Evolutionary conservation across 2,329 filamentous ascomycete genomes (phyloP).

Genomic region (Penicillium brasilianum): DNA sequence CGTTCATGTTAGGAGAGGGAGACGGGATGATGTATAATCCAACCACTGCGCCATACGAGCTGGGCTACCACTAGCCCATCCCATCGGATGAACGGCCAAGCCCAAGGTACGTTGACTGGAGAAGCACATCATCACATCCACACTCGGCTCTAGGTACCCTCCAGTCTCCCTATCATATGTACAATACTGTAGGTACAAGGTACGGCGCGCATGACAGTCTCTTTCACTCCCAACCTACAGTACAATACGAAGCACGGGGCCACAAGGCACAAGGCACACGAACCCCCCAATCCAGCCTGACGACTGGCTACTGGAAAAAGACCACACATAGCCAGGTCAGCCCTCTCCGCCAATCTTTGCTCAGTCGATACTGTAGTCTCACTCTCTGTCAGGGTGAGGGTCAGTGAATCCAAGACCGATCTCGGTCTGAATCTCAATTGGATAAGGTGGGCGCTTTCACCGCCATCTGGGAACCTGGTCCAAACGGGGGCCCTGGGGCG

Average conservation of each 20-base stretch:
- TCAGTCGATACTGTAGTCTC: background rate
- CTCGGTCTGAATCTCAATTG: constrained; percentile 26
- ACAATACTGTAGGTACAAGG: background rate
- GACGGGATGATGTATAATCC: background rate
- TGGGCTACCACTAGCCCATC: background rate
- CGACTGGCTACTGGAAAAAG: background rate
- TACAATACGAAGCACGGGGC: too few relatives aligned
- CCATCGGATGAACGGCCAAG: background rate
- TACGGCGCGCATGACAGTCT: background rate
- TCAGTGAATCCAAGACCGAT: background rate
- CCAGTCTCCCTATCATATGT: background rate
- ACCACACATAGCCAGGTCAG: too few relatives aligned
- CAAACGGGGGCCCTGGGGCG: background rate
- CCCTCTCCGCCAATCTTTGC: too few relatives aligned
- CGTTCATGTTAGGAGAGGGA: background rate
- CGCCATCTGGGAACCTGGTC: constrained; percentile 21
- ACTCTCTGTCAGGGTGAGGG: background rate
- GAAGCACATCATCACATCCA: background rate
- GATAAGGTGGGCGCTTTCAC: constrained; percentile 25
- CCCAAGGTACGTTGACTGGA: background rate
- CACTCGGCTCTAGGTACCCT: too few relatives aligned
- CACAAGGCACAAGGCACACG: background rate
- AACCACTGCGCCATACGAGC: background rate
- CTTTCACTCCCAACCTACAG: background rate
- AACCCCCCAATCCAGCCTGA: too few relatives aligned